A percentile compares a stretch with the other conserved stretches of the same genome.
These are phyloP conservation scores for Phytophthora pluvialis DNA, from an alignment of 352 stramenopile species.

Conservation along the genomic window DNA sequence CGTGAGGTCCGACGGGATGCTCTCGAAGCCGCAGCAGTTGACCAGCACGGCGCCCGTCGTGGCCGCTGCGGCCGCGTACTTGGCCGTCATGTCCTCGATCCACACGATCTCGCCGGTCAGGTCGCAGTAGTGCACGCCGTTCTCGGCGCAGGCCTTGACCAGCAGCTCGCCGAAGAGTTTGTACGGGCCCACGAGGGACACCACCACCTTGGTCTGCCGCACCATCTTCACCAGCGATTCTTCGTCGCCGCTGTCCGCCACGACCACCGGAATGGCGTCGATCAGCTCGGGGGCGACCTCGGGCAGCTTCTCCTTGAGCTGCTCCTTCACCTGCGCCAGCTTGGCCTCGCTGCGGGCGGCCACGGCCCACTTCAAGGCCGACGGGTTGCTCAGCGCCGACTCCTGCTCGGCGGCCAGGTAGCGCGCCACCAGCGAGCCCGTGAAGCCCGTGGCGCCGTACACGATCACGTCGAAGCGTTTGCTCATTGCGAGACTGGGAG, in stretches of 20 bases:
- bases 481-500: constrained; percentile 25
- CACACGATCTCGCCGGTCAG: constrained; percentile 91
- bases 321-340: constrained; percentile 64
- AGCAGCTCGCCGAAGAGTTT: constrained; percentile 84
- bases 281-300: constrained; percentile 43
- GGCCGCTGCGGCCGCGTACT: constrained; percentile 61
- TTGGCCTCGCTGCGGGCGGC: constrained; percentile 83
- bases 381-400: constrained; percentile 30
- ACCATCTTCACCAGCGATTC: constrained; percentile 77
- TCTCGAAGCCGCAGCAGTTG: constrained; percentile 91
- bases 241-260: constrained; percentile 66
- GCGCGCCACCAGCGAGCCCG: constrained; percentile 70
- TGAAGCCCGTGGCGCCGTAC: constrained; percentile 92
- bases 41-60: constrained; percentile 83
- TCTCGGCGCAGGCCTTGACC: constrained; percentile 85
- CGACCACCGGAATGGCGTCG: constrained; percentile 51
- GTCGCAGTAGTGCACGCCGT: constrained; percentile 93
- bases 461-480: constrained; percentile 77
- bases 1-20: constrained; percentile 87
- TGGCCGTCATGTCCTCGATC: constrained; percentile 81
- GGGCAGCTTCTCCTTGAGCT: constrained; percentile 56
- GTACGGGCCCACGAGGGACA: constrained; percentile 90
- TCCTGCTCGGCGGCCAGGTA: constrained; percentile 68
- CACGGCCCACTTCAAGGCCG: constrained; percentile 85
- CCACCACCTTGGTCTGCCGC: constrained; percentile 75